phyloP scores from a whole-genome alignment of 129 eudicot genomes.

The Helichrysum umbraculigerum region DNA sequence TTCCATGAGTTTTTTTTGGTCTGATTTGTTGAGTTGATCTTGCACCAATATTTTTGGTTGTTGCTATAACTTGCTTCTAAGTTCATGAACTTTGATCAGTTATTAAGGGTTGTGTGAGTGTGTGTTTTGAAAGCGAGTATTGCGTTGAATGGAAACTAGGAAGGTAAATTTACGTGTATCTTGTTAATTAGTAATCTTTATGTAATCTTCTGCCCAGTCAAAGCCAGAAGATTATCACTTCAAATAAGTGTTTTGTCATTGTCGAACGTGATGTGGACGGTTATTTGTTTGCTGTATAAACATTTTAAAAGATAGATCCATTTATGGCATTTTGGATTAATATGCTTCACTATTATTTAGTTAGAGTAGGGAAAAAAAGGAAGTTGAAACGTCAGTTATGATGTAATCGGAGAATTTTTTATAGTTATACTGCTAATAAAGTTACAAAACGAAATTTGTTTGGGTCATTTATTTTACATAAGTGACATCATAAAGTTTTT shows the following conservation, averaged over 20 bases:
- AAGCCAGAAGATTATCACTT: not conserved
- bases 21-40: conserved; percentile 13
- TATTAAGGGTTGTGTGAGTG: not conserved
- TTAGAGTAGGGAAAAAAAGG: conserved; percentile 14
- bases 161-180: not conserved
- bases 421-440: not conserved
- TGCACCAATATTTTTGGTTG: not conserved
- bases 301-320: not conserved
- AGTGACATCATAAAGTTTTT: not conserved
- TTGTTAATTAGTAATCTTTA: not conserved
- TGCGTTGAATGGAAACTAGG: not conserved
- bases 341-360: conserved; percentile 1
- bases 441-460: not conserved
- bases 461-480: not conserved
- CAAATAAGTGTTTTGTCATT: not conserved
- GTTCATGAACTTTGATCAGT: conserved; percentile 10
- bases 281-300: not conserved
- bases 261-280: not conserved
- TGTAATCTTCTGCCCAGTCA: not conserved
- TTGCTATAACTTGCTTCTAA: conserved; percentile 15
- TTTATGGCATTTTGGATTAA: conserved; percentile 8
- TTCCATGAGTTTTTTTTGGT: not conserved
- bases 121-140: not conserved
- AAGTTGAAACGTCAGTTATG: not conserved
- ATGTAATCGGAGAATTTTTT: not conserved